Percentiles rank a stretch among this genome's conserved stretches.
Evolutionary conservation across 139 green algal species (phyloP).

Genomic region (Nannochloris sp.): DNA sequence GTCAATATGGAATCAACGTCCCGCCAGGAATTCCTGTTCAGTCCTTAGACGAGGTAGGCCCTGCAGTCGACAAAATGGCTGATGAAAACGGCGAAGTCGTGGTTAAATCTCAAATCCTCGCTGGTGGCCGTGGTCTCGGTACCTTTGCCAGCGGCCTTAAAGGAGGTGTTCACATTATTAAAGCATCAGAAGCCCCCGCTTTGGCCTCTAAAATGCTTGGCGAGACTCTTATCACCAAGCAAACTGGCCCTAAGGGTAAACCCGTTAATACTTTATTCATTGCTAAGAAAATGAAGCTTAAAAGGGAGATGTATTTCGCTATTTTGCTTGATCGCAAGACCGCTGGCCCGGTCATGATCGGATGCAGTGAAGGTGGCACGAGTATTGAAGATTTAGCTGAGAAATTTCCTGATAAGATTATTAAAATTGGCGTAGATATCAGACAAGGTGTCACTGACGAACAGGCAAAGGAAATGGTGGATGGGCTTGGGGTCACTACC

Average conservation of each 20-base stretch:
- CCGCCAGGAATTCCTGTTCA: constrained; percentile 70
- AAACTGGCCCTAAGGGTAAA: constrained; percentile 74
- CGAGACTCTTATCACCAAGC: constrained; percentile 89
- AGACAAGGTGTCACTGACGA: constrained; percentile 75
- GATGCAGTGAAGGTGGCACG: constrained; percentile 82
- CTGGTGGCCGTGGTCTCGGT: constrained; percentile 88
- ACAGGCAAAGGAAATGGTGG: constrained; percentile 62
- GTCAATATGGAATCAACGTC: constrained; percentile 88
- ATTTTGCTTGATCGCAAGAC: constrained; percentile 88
- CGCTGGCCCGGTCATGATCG: constrained; percentile 76
- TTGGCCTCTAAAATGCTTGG: constrained; percentile 81
- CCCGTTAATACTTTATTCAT: constrained; percentile 94
- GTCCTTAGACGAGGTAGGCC: constrained; percentile 62
- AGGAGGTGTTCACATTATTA: constrained; percentile 94
- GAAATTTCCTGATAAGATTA: constrained; percentile 96
- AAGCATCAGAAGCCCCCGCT: constrained; percentile 47
- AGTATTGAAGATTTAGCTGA: constrained; percentile 97
- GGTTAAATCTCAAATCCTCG: constrained; percentile 94
- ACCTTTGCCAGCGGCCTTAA: constrained; percentile 92
- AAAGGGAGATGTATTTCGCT: constrained; percentile 98
- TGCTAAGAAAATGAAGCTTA: constrained; percentile 87
- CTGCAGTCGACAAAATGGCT: constrained; percentile 64
- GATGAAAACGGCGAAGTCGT: constrained; percentile 82
- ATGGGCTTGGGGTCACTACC: constrained; percentile 55
- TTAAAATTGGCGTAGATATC: constrained; percentile 91